Evolutionary conservation across 768 basidiomycete genomes (phyloP).

Genomic region (Austroboletus eburneus): DNA sequence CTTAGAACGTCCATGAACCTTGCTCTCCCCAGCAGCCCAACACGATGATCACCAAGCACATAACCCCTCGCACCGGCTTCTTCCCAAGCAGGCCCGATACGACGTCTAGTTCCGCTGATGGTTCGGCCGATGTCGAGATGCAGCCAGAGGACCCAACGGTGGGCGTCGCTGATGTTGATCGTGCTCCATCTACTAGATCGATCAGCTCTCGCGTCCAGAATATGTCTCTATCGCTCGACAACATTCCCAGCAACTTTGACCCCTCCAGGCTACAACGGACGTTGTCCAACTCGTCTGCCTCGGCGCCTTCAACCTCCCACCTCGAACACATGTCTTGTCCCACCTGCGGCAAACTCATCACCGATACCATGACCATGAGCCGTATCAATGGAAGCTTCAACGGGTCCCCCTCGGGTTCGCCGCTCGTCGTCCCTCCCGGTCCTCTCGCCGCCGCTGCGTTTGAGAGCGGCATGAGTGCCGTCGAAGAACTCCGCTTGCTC

Average conservation of each 20-base stretch:
- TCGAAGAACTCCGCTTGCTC: constrained; percentile 72
- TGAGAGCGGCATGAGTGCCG: constrained; percentile 62
- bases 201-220: constrained; percentile 31
- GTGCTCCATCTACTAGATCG: constrained; percentile 18
- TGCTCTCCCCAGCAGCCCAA: constrained; percentile 24
- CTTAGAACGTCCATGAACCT: constrained; percentile 24
- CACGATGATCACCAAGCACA: constrained; percentile 15
- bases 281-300: constrained; percentile 32
- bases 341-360: constrained; percentile 50
- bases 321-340: constrained; percentile 45
- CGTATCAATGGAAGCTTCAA: constrained; percentile 23
- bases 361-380: constrained; percentile 39
- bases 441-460: constrained; percentile 52
- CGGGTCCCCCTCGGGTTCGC: constrained; percentile 29
- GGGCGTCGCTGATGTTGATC: constrained; percentile 25
- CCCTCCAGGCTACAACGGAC: constrained; percentile 30
- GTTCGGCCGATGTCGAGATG: constrained; percentile 28
- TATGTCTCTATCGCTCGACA: constrained; percentile 52
- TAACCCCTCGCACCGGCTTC: constrained; percentile 15
- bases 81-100: constrained; percentile 25
- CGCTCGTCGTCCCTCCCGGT: constrained; percentile 51
- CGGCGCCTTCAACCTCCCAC: constrained; percentile 44
- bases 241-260: constrained; percentile 39
- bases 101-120: constrained; percentile 9
- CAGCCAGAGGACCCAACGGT: constrained; percentile 21